Conservation (phyloP, 495 filamentous ascomycete species). For the Aspergillus mulundensis region DNA sequence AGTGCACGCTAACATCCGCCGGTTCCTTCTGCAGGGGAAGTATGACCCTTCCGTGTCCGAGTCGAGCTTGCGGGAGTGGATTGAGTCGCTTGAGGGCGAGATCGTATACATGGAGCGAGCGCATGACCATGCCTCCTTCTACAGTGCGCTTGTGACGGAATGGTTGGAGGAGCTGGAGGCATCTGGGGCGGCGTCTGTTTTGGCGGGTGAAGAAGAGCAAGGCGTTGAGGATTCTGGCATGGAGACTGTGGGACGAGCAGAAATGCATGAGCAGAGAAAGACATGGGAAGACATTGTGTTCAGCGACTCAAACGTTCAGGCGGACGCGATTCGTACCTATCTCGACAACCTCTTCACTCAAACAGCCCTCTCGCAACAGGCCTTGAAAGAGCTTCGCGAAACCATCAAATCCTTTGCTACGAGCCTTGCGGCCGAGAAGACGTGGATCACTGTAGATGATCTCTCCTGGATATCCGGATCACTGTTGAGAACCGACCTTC, state of each 20-base stretch:
- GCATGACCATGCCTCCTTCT: constrained; percentile 58
- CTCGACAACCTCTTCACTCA: constrained; percentile 49
- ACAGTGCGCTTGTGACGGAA: constrained; percentile 59
- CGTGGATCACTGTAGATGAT: constrained; percentile 31
- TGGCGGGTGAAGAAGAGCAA: constrained; percentile 1
- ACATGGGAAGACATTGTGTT: constrained; percentile 60
- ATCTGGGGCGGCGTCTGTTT: background rate
- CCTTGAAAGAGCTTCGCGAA: constrained; percentile 40
- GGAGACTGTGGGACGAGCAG: constrained; percentile 39
- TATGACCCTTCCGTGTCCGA: constrained; percentile 55
- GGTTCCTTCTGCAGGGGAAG: constrained; percentile 53
- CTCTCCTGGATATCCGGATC: constrained; percentile 52
- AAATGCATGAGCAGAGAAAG: constrained; percentile 47
- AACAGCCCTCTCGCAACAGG: constrained; percentile 35
- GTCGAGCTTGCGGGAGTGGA: constrained; percentile 42
- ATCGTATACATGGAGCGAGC: constrained; percentile 50
- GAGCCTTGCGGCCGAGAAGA: constrained; percentile 27
- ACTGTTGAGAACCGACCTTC: constrained; percentile 51
- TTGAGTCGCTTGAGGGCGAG: constrained; percentile 45
- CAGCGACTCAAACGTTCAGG: constrained; percentile 41
- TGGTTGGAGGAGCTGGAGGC: constrained; percentile 47
- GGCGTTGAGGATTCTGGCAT: constrained; percentile 19
- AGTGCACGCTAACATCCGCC: constrained; percentile 36
- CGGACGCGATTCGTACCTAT: constrained; percentile 43
- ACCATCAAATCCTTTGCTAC: constrained; percentile 44